A percentile compares a stretch with the other conserved stretches of the same genome.
Conservation (phyloP, 1,139 yeast genomes). For the Schizosaccharomyces versatilis region DNA sequence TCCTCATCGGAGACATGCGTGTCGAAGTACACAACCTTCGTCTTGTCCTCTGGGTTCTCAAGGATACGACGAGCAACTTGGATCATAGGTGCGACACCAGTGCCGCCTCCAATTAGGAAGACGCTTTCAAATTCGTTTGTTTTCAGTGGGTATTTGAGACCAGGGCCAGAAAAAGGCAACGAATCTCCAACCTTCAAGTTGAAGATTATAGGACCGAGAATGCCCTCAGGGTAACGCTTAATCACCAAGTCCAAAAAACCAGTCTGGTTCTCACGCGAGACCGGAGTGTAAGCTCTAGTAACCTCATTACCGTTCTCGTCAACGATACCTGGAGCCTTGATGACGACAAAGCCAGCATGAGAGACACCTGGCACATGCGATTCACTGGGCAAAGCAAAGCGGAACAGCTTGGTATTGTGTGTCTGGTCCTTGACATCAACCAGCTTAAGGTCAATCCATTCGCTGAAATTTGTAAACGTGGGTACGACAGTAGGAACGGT, state of each 20-base stretch:
- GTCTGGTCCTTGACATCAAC: slow-evolving; percentile 34
- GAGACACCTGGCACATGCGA: slow-evolving; percentile 59
- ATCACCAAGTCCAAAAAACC: slow-evolving; percentile 65
- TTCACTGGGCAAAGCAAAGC: slow-evolving; percentile 45
- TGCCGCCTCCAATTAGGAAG: slow-evolving; percentile 83
- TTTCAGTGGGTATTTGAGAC: slow-evolving; percentile 77
- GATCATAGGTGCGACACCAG: slow-evolving; percentile 80
- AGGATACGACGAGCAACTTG: slow-evolving; percentile 55
- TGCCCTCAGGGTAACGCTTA: slow-evolving; percentile 67
- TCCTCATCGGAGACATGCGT: slow-evolving; percentile 61
- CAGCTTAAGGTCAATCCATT: slow-evolving; percentile 68
- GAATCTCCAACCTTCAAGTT: slow-evolving; percentile 54
- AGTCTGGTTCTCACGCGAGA: slow-evolving; percentile 41
- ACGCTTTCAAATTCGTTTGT: slow-evolving; percentile 64
- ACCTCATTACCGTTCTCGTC: slow-evolving; percentile 54
- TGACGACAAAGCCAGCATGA: slow-evolving; percentile 57
- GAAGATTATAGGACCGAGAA: slow-evolving; percentile 58
- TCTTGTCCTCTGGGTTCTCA: slow-evolving; percentile 59
- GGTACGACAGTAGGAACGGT: too few relatives aligned
- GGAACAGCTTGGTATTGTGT: slow-evolving; percentile 31
- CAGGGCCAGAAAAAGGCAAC: slow-evolving; percentile 83
- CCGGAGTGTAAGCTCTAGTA: slow-evolving; percentile 91
- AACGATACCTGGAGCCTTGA: slow-evolving; percentile 51
- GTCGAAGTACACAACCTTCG: slow-evolving; percentile 58
- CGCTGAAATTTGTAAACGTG: slow-evolving; percentile 10